These are phyloP conservation scores for Leishmania amazonensis DNA, from an alignment of 208 protist species.

Conservation along the genomic window DNA sequence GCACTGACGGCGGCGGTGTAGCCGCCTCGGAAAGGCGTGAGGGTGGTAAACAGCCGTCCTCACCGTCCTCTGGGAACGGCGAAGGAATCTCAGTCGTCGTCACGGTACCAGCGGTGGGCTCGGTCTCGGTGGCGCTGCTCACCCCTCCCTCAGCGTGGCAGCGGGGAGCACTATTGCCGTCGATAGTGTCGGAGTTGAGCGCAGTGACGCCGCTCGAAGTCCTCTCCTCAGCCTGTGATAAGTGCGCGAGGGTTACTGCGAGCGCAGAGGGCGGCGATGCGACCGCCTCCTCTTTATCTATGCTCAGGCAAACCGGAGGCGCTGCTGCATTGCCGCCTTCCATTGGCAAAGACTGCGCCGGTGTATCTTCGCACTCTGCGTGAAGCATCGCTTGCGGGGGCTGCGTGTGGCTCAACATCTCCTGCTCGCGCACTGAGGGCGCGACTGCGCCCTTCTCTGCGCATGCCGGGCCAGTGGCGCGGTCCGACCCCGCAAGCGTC, in stretches of 20 bases:
- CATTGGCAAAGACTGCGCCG: neutral
- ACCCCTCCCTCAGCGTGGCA: neutral
- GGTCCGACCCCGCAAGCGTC: neutral
- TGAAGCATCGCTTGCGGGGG: neutral
- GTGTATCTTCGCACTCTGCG: neutral
- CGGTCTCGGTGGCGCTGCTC: neutral
- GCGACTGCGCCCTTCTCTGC: neutral
- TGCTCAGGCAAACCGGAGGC: neutral
- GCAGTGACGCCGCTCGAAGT: neutral
- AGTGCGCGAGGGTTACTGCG: neutral
- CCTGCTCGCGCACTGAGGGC: neutral
- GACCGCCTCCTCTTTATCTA: neutral
- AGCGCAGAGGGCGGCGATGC: neutral
- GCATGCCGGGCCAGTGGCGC: neutral
- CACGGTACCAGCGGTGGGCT: neutral
- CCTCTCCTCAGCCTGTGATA: neutral
- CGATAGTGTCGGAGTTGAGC: neutral
- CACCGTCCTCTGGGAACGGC: neutral
- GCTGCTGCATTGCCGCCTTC: neutral
- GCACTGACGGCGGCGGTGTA: neutral
- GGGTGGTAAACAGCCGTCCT: neutral
- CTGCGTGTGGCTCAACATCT: neutral
- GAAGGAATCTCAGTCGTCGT: neutral
- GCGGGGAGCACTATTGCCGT: neutral
- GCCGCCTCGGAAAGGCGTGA: slow-evolving; percentile 1